Percentiles rank a stretch among this genome's conserved stretches.
phyloP scores from a whole-genome alignment of 441 rosid genomes.

The Flueggea neowawraea region DNA sequence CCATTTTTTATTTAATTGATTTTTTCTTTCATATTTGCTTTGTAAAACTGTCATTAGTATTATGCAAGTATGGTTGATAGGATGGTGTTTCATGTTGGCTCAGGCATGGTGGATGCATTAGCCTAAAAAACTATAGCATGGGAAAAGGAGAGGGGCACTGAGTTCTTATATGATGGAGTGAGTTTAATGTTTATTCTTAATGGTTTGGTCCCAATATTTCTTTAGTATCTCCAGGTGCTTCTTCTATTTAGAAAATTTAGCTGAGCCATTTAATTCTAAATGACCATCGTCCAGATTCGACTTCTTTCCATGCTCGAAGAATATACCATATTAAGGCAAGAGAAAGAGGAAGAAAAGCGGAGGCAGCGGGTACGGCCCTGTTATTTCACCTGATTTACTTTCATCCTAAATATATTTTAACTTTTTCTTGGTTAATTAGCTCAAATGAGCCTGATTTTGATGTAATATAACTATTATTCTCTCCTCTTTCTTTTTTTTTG shows the following conservation, averaged over 20 bases:
- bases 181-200: no score
- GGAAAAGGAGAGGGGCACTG: conserved; percentile 84
- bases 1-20: no score
- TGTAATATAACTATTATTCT: background rate
- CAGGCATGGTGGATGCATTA: conserved; percentile 89
- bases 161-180: conserved; percentile 94
- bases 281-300: conserved; percentile 42
- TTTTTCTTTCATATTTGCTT: no score
- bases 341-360: conserved; percentile 93
- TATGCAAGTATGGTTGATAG: no score
- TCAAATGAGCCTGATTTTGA: background rate
- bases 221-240: background rate
- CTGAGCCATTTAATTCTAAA: conserved; percentile 7
- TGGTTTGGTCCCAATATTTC: background rate
- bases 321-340: conserved; percentile 66
- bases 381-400: background rate
- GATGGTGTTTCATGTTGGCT: conserved; percentile 5
- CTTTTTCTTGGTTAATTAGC: background rate
- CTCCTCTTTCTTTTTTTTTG: conserved; percentile 5
- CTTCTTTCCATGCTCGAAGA: conserved; percentile 94
- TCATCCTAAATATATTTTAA: background rate
- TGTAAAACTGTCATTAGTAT: no score
- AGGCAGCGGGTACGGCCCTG: conserved; percentile 66
- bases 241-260: background rate
- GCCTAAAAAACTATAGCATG: conserved; percentile 82